Percentiles rank a stretch among this genome's conserved stretches.
Evolutionary conservation across 768 basidiomycete genomes (phyloP).

Genomic region (Boletus coccyginus): DNA sequence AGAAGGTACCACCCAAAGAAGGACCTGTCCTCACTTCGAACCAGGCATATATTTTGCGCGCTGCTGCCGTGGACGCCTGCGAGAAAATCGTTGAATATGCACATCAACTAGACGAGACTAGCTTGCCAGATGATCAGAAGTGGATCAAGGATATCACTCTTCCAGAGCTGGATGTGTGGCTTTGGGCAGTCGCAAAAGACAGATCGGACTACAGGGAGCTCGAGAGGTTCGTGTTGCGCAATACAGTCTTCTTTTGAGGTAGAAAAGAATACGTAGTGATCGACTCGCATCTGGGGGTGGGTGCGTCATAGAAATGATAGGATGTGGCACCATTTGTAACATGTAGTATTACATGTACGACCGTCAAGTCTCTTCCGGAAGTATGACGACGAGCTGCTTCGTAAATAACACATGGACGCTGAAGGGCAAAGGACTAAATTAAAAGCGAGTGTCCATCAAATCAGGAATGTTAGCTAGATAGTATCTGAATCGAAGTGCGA

Average conservation of each 20-base stretch:
- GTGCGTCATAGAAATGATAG: background rate
- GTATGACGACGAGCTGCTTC: background rate
- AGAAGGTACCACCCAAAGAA: constrained; percentile 33
- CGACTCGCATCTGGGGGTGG: background rate
- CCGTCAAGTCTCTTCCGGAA: background rate
- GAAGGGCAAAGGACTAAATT: constrained; percentile 3
- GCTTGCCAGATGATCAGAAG: constrained; percentile 25
- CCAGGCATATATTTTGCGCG: constrained; percentile 73
- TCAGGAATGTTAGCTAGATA: background rate
- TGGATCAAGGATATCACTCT: constrained; percentile 59
- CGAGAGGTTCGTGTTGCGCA: constrained; percentile 60
- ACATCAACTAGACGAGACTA: constrained; percentile 29
- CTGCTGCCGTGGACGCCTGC: constrained; percentile 78
- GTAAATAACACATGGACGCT: background rate
- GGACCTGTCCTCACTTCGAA: constrained; percentile 54
- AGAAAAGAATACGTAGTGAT: background rate
- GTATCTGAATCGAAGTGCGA: constrained; percentile 8
- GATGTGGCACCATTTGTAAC: constrained; percentile 1
- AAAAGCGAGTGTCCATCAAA: constrained; percentile 3
- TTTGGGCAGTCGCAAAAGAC: constrained; percentile 84
- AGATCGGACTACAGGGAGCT: constrained; percentile 65
- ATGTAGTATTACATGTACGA: background rate
- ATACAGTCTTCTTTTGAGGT: constrained; percentile 66
- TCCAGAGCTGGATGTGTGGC: constrained; percentile 69
- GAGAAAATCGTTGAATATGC: constrained; percentile 62